Evolutionary conservation across 2,329 filamentous ascomycete species (phyloP), one percentile per base, ranked within the genome.

Genomic region (Penicillium vulpinum): DNA sequence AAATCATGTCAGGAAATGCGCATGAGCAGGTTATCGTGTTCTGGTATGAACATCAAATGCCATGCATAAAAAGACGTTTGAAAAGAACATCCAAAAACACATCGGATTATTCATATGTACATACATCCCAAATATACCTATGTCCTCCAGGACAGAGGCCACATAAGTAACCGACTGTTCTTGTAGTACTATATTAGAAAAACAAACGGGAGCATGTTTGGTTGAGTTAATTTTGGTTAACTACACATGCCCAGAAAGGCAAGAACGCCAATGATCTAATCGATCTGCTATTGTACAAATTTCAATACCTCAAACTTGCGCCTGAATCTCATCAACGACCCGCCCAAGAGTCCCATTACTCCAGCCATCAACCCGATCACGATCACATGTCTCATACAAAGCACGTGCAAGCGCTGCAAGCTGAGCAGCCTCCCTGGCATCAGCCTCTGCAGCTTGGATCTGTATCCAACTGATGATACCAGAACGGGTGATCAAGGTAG

Each of bases 401-500:
- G 82, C 79, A 62, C 72, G 75, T 65, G 83, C 82, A 66, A 94
- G 81, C 58, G 77, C 80, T 50, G 85, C 76, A 24, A 85, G 73
- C 18, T 77, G 76, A 16, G 62, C 63, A 26, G 58, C 62, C 29
- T 73, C 67, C 54, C 70, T 71, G 0, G 72, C 75, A 62, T 84
- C 82, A 16, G 81, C 79, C 43, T 74, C 73, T 4, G 80, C 81
- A 35, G 83, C 72, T 65, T 85, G 84, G 57, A 83, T 82, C 57
- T 88, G 82, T 9, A 93, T 79, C 92, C 91, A 96, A 62, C 83
- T 87, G 51, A 93, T 72, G 21, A 89, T 78, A 16, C 89, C 90
- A 41, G 88, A 87, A 55, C 92, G 81, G 1, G 91, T 95, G 36
- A 91, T 82, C 44, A 96, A 78, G n/a, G 89, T 93, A 5, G 87